Evolutionary conservation across 768 basidiomycete genomes (phyloP).

Genomic region (Xerocomellus chrysenteron): DNA sequence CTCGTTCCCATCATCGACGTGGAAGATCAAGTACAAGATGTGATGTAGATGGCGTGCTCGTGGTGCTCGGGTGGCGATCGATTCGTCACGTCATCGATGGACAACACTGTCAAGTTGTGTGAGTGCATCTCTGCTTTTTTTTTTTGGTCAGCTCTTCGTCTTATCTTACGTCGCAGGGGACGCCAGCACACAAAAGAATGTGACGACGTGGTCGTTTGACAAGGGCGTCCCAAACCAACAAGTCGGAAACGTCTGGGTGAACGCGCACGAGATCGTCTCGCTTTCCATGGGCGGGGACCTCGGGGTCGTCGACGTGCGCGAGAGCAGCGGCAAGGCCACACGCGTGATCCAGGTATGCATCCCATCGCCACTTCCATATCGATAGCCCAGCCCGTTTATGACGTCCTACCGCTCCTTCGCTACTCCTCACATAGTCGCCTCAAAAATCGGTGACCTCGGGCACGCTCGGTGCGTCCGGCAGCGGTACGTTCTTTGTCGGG

Average conservation of each 20-base stretch:
- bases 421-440: slow-evolving; percentile 52
- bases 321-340: slow-evolving; percentile 53
- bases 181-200: slow-evolving; percentile 63
- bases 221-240: slow-evolving; percentile 79
- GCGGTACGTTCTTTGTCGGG: slow-evolving; percentile 74
- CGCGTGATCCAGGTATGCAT: slow-evolving; percentile 60
- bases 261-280: slow-evolving; percentile 69
- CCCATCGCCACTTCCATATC: background rate
- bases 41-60: slow-evolving; percentile 61
- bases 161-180: slow-evolving; percentile 59
- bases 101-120: slow-evolving; percentile 89
- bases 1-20: background rate
- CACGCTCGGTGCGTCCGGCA: slow-evolving; percentile 34
- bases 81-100: slow-evolving; percentile 81
- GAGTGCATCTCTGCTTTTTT: slow-evolving; percentile 1
- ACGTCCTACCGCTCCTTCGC: background rate
- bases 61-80: slow-evolving; percentile 78
- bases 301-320: slow-evolving; percentile 77
- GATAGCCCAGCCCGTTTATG: background rate
- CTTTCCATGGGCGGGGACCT: slow-evolving; percentile 81
- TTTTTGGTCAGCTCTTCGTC: background rate
- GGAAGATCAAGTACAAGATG: background rate
- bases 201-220: slow-evolving; percentile 71
- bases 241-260: slow-evolving; percentile 84
- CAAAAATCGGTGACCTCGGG: slow-evolving; percentile 78